Evolutionary conservation across 345 rosid genomes (phyloP).

Genomic region (Eucalyptus sideroxylon): DNA sequence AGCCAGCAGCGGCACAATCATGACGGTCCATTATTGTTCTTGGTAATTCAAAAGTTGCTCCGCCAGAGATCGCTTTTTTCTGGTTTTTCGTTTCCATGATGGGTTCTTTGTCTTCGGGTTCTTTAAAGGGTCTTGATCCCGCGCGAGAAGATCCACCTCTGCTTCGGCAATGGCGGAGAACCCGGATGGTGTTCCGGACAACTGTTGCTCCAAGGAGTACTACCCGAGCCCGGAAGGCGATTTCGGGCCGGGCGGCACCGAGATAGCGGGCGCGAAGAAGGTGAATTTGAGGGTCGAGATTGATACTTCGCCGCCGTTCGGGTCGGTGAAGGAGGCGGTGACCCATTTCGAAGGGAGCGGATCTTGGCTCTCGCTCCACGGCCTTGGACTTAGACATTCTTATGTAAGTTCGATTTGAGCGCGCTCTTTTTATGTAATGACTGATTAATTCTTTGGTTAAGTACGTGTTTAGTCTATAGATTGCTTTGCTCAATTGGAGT

Average conservation of each 20-base stretch:
- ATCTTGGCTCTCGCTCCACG: constrained; percentile 58
- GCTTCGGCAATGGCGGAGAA: not conserved
- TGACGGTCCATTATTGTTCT: not conserved
- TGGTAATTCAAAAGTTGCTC: not conserved
- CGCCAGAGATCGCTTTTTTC: not conserved
- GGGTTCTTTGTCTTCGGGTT: not conserved
- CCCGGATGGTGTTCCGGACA: not conserved
- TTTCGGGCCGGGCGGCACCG: not conserved
- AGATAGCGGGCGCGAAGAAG: constrained; percentile 35
- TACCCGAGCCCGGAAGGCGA: not conserved
- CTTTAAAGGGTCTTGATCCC: not conserved
- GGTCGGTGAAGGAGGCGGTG: constrained; percentile 90
- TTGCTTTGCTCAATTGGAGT: not conserved
- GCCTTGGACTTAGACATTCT: constrained; percentile 29
- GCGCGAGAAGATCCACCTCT: not conserved
- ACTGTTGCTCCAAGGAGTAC: not conserved
- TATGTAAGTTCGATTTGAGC: not conserved
- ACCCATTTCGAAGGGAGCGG: constrained; percentile 83
- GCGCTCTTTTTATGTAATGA: not conserved
- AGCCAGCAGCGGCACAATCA: not conserved
- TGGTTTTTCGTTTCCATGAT: not conserved
- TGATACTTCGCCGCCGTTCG: constrained; percentile 89
- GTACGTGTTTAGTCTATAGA: not conserved
- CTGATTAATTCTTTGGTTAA: not conserved
- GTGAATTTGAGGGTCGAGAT: constrained; percentile 67